These are phyloP conservation scores for Claviceps cyperi DNA, from an alignment of 2,329 filamentous ascomycete genomes.

Conservation along the genomic window DNA sequence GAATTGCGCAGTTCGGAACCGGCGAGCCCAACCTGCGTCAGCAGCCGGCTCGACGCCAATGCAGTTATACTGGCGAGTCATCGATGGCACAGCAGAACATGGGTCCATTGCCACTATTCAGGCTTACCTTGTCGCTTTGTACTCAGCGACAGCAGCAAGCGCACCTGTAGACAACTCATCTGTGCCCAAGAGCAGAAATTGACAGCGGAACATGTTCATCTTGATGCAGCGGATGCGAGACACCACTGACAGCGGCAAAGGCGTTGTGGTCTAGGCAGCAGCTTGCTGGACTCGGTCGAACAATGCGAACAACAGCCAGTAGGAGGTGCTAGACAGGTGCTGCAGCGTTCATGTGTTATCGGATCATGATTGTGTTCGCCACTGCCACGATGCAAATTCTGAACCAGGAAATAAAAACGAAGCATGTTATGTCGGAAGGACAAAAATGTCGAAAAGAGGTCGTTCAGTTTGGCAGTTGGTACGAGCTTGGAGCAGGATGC, in stretches of 20 bases:
- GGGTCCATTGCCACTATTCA: background rate
- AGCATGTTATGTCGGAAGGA: background rate
- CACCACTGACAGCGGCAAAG: background rate
- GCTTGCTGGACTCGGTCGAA: background rate
- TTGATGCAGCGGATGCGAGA: background rate
- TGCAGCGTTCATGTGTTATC: background rate
- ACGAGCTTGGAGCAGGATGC: conserved; percentile 6
- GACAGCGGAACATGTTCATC: background rate
- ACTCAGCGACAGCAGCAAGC: background rate
- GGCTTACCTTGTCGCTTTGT: background rate
- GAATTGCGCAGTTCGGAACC: conserved; percentile 25
- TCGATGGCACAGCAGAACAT: conserved; percentile 2
- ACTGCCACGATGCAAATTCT: conserved; percentile 1
- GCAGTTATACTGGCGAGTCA: conserved; percentile 7
- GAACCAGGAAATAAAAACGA: conserved; percentile 5
- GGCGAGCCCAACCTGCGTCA: conserved; percentile 8
- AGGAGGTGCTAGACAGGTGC: background rate
- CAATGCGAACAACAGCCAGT: background rate
- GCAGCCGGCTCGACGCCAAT: conserved; percentile 6
- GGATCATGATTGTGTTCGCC: conserved; percentile 5
- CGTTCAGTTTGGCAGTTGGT: background rate
- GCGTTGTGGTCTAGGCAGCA: background rate
- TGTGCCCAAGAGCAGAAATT: background rate
- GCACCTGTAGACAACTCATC: too few species aligned
- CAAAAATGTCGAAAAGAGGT: background rate